Percentiles rank a stretch among this genome's conserved stretches.
Conservation (phyloP, 805 yeast genomes). For the Yarrowia sp. region DNA sequence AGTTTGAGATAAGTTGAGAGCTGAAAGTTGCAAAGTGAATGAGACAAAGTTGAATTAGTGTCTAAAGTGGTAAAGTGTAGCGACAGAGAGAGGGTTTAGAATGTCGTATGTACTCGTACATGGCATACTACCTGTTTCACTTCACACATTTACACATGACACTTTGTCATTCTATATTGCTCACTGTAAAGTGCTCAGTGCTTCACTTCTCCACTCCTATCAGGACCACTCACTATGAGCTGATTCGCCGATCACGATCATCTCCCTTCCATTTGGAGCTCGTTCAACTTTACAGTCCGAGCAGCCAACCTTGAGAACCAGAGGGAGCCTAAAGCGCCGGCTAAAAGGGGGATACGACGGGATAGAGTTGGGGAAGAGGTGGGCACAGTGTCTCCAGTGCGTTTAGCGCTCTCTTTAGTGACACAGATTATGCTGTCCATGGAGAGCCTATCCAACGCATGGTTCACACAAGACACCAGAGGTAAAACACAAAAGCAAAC, state of each 20-base stretch:
- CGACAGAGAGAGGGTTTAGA: too few species aligned
- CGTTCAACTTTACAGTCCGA: background rate
- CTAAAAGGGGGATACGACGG: slow-evolving; percentile 20
- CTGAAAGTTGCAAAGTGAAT: too few species aligned
- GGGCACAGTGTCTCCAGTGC: background rate
- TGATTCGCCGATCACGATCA: slow-evolving; percentile 15
- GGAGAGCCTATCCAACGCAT: background rate
- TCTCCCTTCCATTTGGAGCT: background rate
- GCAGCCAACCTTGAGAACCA: background rate
- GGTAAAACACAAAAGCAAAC: background rate
- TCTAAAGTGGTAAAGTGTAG: too few species aligned
- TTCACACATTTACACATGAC: too few species aligned
- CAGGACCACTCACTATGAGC: background rate
- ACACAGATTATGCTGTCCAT: slow-evolving; percentile 1
- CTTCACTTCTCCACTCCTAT: background rate
- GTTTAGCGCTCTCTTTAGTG: too few species aligned
- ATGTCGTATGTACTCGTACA: too few species aligned
- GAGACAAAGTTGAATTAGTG: too few species aligned
- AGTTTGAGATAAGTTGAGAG: too few species aligned
- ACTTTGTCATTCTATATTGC: too few species aligned
- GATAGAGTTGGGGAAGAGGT: background rate
- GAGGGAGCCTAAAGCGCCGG: background rate
- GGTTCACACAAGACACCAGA: background rate
- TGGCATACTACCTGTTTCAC: too few species aligned
- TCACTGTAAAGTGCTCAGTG: too few species aligned